phyloP scores from a whole-genome alignment of 371 early-diverging fungal species.

The Mucor indicus region DNA sequence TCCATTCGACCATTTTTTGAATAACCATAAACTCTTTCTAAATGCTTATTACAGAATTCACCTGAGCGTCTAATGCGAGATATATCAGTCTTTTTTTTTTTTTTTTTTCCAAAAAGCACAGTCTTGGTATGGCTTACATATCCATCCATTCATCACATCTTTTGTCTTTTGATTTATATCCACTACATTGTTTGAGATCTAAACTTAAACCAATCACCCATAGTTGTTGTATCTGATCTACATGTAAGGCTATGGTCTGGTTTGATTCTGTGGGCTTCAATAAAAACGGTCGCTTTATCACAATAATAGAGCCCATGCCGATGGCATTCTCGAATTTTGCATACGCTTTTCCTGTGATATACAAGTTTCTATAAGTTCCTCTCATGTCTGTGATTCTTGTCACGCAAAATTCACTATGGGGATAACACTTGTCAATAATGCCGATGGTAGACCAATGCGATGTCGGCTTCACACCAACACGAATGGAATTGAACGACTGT shows the following conservation, averaged over 20 bases:
- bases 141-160: conserved; percentile 39
- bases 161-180: conserved; percentile 10
- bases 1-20: conserved; percentile 47
- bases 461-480: conserved; percentile 28
- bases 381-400: conserved; percentile 32
- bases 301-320: conserved; percentile 25
- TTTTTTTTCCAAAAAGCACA: too few relatives aligned
- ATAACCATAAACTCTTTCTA: conserved; percentile 20
- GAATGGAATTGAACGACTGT: conserved; percentile 16
- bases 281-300: conserved; percentile 24
- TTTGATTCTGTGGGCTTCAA: conserved; percentile 20
- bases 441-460: conserved; percentile 37
- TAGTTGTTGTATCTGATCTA: conserved; percentile 25
- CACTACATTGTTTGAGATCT: not conserved
- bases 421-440: conserved; percentile 25
- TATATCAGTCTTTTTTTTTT: not conserved
- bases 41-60: conserved; percentile 38
- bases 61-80: conserved; percentile 31
- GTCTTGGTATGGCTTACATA: conserved; percentile 7
- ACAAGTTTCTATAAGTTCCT: conserved; percentile 19
- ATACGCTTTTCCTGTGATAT: conserved; percentile 30
- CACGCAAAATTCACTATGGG: conserved; percentile 18
- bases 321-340: conserved; percentile 13
- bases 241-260: conserved; percentile 21
- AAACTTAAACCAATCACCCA: conserved; percentile 24